These are phyloP conservation scores for Mucor lusitanicus DNA, from an alignment of 371 early-diverging fungal genomes.

Conservation along the genomic window DNA sequence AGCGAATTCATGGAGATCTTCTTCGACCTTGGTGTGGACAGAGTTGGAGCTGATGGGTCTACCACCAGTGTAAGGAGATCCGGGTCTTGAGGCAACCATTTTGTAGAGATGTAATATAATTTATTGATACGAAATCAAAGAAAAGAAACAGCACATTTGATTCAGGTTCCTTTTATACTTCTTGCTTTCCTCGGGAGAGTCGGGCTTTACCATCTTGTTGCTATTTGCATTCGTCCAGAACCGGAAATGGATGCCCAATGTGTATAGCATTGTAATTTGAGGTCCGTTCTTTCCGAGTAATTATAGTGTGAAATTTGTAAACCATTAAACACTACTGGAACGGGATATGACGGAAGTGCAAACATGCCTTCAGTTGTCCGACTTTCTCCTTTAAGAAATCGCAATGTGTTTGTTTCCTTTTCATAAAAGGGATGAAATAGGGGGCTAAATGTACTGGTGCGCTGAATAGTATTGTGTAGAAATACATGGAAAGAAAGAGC, in stretches of 20 bases:
- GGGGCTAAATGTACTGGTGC: background rate
- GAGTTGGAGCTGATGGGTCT: slow-evolving; percentile 42
- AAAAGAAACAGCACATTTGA: background rate
- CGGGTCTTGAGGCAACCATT: slow-evolving; percentile 42
- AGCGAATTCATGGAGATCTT: slow-evolving; percentile 53
- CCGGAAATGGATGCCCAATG: background rate
- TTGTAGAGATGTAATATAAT: background rate
- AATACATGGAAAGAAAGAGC: background rate
- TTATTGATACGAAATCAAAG: background rate
- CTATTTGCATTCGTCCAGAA: slow-evolving; percentile 5
- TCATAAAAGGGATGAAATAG: background rate
- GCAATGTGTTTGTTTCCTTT: background rate
- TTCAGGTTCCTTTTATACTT: background rate
- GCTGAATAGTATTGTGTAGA: background rate
- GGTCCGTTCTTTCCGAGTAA: slow-evolving; percentile 4
- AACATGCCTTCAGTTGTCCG: slow-evolving; percentile 6
- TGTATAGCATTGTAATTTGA: background rate
- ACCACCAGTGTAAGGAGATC: slow-evolving; percentile 39
- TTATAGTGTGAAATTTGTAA: background rate
- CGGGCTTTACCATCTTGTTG: slow-evolving; percentile 1
- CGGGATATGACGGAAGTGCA: slow-evolving; percentile 25
- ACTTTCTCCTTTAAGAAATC: slow-evolving; percentile 15
- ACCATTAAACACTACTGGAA: background rate
- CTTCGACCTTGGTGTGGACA: slow-evolving; percentile 50
- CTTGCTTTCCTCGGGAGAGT: slow-evolving; percentile 1